These are phyloP conservation scores for Pseudoscleropodium purum DNA, from an alignment of 225 moss, liverwort and hornwort genomes.

Conservation along the genomic window DNA sequence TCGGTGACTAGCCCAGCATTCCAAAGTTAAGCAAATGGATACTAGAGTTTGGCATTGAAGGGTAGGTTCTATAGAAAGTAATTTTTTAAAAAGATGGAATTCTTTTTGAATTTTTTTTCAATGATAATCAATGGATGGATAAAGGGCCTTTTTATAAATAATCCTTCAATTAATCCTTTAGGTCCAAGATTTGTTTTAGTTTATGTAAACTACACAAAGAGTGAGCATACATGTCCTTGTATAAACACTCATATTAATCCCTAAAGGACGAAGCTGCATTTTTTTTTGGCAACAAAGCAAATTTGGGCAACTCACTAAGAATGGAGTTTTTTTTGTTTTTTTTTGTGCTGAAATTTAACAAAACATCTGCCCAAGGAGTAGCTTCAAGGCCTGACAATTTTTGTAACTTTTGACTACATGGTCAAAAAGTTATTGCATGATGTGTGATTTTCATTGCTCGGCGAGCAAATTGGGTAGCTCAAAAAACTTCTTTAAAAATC, in stretches of 20 bases:
- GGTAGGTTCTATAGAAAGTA: background rate
- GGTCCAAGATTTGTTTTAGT: background rate
- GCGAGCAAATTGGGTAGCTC: no score
- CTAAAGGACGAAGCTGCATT: no score
- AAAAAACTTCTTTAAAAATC: no score
- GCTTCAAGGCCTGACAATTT: no score
- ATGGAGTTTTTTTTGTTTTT: no score
- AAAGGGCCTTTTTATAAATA: background rate
- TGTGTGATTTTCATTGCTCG: no score
- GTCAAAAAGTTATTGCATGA: no score
- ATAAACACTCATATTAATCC: background rate
- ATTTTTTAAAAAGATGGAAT: background rate
- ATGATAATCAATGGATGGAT: background rate
- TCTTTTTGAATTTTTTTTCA: background rate
- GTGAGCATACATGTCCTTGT: accelerated
- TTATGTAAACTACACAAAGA: background rate
- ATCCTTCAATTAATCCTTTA: background rate
- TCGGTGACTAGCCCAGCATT: accelerated
- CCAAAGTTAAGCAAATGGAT: background rate
- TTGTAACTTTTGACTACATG: no score
- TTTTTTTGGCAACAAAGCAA: no score
- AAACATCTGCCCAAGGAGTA: no score
- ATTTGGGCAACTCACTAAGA: no score
- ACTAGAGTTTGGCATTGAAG: background rate
- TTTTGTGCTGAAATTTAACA: no score